Evolutionary conservation across 768 basidiomycete genomes (phyloP).

Genomic region (Terana coerulea): DNA sequence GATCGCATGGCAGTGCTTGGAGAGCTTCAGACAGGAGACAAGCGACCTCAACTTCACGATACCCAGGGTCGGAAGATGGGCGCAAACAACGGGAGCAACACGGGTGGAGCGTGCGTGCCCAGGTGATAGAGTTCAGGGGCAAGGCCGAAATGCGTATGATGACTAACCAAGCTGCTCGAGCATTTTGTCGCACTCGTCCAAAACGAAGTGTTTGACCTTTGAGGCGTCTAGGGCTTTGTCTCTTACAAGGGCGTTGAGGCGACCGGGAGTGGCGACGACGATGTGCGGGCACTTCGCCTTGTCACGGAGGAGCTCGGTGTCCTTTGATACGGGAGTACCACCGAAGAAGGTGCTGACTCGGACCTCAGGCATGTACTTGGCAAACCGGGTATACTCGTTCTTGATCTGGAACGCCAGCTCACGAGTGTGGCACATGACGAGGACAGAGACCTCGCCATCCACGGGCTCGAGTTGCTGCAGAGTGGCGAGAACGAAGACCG

Average conservation of each 20-base stretch:
- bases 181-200: slow-evolving; percentile 99
- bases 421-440: slow-evolving; percentile 98
- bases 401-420: slow-evolving; percentile 99
- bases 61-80: slow-evolving; percentile 28
- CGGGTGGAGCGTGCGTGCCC: slow-evolving; percentile 22
- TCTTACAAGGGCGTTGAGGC: slow-evolving; percentile 90
- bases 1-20: slow-evolving; percentile 22
- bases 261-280: slow-evolving; percentile 96
- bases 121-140: slow-evolving; percentile 32
- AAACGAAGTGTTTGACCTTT: slow-evolving; percentile 97
- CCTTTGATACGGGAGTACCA: slow-evolving; percentile 91
- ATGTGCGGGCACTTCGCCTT: slow-evolving; percentile 98
- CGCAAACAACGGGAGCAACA: slow-evolving; percentile 48
- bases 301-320: slow-evolving; percentile 90
- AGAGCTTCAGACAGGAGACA: slow-evolving; percentile 35
- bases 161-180: slow-evolving; percentile 99
- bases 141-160: slow-evolving; percentile 73
- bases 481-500: slow-evolving; percentile 97
- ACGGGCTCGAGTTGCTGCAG: slow-evolving; percentile 98
- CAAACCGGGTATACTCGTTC: slow-evolving; percentile 99
- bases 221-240: slow-evolving; percentile 95
- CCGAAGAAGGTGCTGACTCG: slow-evolving; percentile 98
- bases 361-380: slow-evolving; percentile 99
- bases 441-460: slow-evolving; percentile 95
- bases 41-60: slow-evolving; percentile 22